These are phyloP conservation scores for Athelia psychrophila DNA, from an alignment of 1,284 basidiomycete genomes.

Conservation along the genomic window DNA sequence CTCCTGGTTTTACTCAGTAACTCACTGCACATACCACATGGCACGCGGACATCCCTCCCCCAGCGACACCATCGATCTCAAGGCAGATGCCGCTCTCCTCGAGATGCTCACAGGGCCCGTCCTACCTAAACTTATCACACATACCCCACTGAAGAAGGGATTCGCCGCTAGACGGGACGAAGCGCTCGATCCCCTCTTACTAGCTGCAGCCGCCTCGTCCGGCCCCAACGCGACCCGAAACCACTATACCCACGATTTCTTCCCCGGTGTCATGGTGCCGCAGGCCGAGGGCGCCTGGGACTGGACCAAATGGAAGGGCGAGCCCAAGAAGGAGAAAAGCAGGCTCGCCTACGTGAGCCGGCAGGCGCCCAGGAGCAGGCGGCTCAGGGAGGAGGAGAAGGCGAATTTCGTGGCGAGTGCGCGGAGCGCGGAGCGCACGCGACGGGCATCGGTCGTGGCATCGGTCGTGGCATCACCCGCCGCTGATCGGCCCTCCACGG, in stretches of 20 bases:
- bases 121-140: constrained; percentile 20
- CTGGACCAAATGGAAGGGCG: constrained; percentile 51
- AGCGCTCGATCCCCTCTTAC: constrained; percentile 67
- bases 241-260: constrained; percentile 73
- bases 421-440: constrained; percentile 27
- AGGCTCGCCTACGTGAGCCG: constrained; percentile 61
- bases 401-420: no score
- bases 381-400: constrained; percentile 16
- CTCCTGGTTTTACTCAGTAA: no score
- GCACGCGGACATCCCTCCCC: constrained; percentile 24
- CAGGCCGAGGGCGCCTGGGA: constrained; percentile 52
- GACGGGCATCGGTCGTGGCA: constrained; percentile 30
- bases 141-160: constrained; percentile 28
- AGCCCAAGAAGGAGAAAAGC: constrained; percentile 38
- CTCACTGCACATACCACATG: constrained; percentile 12
- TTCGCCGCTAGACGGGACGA: constrained; percentile 54
- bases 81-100: constrained; percentile 38
- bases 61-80: constrained; percentile 17
- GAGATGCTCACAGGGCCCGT: constrained; percentile 38
- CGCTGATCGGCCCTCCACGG: not conserved
- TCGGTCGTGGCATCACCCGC: constrained; percentile 5
- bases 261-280: constrained; percentile 53
- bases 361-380: constrained; percentile 65
- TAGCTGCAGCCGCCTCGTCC: constrained; percentile 68
- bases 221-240: constrained; percentile 74